Conservation (phyloP, 495 filamentous ascomycete genomes). For the Pyrenopolyporus hunteri region DNA sequence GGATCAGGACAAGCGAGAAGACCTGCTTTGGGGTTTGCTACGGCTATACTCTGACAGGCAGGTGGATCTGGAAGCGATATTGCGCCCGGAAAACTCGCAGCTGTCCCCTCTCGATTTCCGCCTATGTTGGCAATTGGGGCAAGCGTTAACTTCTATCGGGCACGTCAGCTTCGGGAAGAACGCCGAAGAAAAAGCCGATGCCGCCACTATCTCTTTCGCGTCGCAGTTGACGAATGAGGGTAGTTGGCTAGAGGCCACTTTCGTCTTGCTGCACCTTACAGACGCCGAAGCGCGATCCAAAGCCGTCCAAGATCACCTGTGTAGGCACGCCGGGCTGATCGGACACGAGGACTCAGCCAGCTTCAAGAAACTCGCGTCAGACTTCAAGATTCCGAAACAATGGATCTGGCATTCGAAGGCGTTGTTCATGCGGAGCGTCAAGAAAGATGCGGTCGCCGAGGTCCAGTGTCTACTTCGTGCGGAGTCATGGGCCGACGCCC, state of each 20-base stretch:
- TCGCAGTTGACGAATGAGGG: slow-evolving; percentile 70
- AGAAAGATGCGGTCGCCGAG: slow-evolving; percentile 67
- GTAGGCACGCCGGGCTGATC: slow-evolving; percentile 65
- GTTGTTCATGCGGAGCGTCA: slow-evolving; percentile 72
- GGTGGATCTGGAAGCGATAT: slow-evolving; percentile 58
- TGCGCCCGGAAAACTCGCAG: slow-evolving; percentile 63
- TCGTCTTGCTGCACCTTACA: slow-evolving; percentile 78
- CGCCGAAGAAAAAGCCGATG: slow-evolving; percentile 63
- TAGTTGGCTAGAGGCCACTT: slow-evolving; percentile 71
- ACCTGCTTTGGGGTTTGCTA: slow-evolving; percentile 84
- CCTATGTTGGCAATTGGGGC: slow-evolving; percentile 81
- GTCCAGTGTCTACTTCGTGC: slow-evolving; percentile 78
- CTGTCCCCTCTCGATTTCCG: slow-evolving; percentile 73
- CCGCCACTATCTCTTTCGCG: slow-evolving; percentile 71
- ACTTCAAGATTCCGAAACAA: slow-evolving; percentile 68
- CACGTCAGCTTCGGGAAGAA: slow-evolving; percentile 50
- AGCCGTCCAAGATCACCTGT: slow-evolving; percentile 72
- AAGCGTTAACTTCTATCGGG: slow-evolving; percentile 58
- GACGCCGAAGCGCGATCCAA: slow-evolving; percentile 65
- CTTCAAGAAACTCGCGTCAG: slow-evolving; percentile 64
- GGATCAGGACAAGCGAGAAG: slow-evolving; percentile 64
- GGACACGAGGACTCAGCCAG: slow-evolving; percentile 55
- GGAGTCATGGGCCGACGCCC: slow-evolving; percentile 77
- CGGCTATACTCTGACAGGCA: slow-evolving; percentile 70
- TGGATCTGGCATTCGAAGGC: slow-evolving; percentile 93